Conservation (phyloP, 2,329 filamentous ascomycete species). For the Cladophialophora carrionii region DNA sequence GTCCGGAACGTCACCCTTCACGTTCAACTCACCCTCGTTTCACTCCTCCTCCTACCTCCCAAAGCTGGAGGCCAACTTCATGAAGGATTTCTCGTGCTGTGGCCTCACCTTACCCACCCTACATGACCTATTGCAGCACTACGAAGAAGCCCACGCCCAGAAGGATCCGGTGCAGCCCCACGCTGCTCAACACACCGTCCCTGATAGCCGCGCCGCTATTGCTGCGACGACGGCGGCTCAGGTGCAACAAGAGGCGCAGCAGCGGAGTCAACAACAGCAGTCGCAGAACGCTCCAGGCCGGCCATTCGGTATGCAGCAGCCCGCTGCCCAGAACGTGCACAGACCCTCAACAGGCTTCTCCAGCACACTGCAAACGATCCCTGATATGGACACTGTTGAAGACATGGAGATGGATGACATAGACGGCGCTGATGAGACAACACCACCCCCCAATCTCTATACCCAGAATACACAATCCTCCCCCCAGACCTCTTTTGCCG, state of each 20-base stretch:
- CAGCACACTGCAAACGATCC: constrained; percentile 41
- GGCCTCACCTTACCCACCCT: constrained; percentile 85
- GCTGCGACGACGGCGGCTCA: constrained; percentile 49
- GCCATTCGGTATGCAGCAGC: constrained; percentile 37
- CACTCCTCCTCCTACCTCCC: constrained; percentile 96
- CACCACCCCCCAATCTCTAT: constrained; percentile 46
- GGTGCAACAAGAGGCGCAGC: constrained; percentile 56
- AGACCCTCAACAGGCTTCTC: constrained; percentile 33
- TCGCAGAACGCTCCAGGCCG: constrained; percentile 36
- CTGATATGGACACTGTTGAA: constrained; percentile 56
- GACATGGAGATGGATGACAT: constrained; percentile 98
- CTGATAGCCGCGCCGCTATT: constrained; percentile 56
- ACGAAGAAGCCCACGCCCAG: constrained; percentile 89
- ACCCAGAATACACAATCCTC: constrained; percentile 68
- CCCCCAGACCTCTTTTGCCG: constrained; percentile 64
- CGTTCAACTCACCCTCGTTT: constrained; percentile 78
- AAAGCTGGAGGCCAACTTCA: constrained; percentile 95
- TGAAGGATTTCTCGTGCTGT: constrained; percentile 96
- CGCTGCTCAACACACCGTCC: constrained; percentile 51
- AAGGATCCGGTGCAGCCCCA: constrained; percentile 59
- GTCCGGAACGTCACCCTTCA: constrained; percentile 92
- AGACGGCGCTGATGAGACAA: constrained; percentile 44
- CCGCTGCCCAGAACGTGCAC: constrained; percentile 33
- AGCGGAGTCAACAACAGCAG: constrained; percentile 44
- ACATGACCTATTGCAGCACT: constrained; percentile 93